Base-by-base conservation (phyloP, 345 rosid genomes). In the Populus nigra region DNA sequence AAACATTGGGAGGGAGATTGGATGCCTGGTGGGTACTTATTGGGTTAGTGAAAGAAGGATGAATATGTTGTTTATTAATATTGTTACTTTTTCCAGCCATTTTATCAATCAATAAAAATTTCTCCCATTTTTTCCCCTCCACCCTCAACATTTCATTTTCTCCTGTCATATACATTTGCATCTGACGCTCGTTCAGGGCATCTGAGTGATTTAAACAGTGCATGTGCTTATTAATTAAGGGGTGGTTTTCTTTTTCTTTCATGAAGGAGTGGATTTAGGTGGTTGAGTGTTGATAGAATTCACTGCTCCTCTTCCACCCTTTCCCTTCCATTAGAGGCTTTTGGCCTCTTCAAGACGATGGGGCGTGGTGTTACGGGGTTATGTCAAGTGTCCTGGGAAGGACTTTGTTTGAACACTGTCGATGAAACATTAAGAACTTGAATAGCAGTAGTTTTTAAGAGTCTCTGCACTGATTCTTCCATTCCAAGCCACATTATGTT, bases 11-110 rank as follows among this genome's bases (percentile, higher is more conserved):
- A 68, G 88, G 85, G 87, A 84, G 77, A 76, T 78, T 79, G 85
- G 86, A 78, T 72, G 80, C 72, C 77, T 83, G 88, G 89, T 79
- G 87, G 87, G 86, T 88, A 77, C 82, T 87, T 80, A 73, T 83
- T 82, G 86, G 89, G 86, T 77, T 84, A 81, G 87, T 80, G 91
- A 79, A 76, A 35, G 85, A 74, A 74, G 86, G 88, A 76, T 81
- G 83, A 77, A 86, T 78, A 49, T 88, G 85, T 82, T 83, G 81
- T 86, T 55, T 77, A 80, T 82, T 63, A 76, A 69, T 78, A 84
- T 71, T 88, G 82, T 80, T 87, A 83, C 83, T 84, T 71, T 82
- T 68, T 41, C 76, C 80, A 67, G 69, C 82, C 89, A 87, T 83
- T 84, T 78, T 80, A 81, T 86, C 78, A 77, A 81, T 85, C 82